Evolutionary conservation across 371 early-diverging fungal species (phyloP).

Genomic region (Rozella allomycis): DNA sequence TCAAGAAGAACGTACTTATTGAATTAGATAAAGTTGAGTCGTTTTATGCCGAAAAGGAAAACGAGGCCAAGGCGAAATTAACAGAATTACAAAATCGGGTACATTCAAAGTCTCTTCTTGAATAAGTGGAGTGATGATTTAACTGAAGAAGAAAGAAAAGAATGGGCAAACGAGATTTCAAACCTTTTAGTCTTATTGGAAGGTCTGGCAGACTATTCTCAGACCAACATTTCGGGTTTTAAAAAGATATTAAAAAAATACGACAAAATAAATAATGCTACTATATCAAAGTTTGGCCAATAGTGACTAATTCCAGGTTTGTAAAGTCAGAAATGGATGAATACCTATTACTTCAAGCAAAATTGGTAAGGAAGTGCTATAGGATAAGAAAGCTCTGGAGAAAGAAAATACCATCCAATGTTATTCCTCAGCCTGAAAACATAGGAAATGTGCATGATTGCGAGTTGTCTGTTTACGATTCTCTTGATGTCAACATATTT

Average conservation of each 20-base stretch:
- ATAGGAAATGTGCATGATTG: too few species aligned
- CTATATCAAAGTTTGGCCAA: constrained; percentile 22
- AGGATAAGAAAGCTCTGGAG: too few species aligned
- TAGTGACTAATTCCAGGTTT: constrained; percentile 21
- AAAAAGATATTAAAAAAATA: constrained; percentile 39
- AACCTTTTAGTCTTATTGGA: constrained; percentile 24
- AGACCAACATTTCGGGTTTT: constrained; percentile 33
- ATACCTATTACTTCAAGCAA: constrained; percentile 19
- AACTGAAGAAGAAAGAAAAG: constrained; percentile 11
- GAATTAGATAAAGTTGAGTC: constrained; percentile 30
- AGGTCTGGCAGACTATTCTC: constrained; percentile 26
- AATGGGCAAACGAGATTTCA: constrained; percentile 23
- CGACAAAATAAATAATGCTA: constrained; percentile 17
- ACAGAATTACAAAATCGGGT: too few species aligned
- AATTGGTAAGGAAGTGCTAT: too few species aligned
- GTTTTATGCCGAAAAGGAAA: constrained; percentile 21
- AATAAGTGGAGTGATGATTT: constrained; percentile 21
- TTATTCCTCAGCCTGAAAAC: too few species aligned
- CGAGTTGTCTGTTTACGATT: too few species aligned
- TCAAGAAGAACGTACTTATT: neutral
- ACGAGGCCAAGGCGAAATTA: constrained; percentile 9
- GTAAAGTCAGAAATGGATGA: constrained; percentile 31
- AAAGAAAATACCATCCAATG: too few species aligned
- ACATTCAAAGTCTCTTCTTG: too few species aligned
- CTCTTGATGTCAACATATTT: too few species aligned